Evolutionary conservation across 2,329 filamentous ascomycete genomes (phyloP), one percentile per base, ranked within the genome.

Genomic region (Cercospora zeina): DNA sequence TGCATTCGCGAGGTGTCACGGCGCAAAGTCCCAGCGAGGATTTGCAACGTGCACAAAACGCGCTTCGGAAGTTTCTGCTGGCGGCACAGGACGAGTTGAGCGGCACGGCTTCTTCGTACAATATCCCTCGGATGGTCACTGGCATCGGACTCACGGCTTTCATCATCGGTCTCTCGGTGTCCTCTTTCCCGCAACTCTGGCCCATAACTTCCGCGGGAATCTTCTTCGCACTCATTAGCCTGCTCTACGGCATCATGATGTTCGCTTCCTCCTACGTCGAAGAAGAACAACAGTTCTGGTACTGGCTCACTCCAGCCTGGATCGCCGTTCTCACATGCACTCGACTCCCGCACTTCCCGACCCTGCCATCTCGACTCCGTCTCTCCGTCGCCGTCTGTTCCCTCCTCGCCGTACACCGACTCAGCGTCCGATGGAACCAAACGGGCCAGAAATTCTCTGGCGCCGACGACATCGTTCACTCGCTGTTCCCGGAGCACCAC

Each of bases 261-360:
- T 97, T 97, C 77, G 93, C 93, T 9, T 96, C 91, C 74, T 97
- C 93, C 72, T 99, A 95, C 74, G 91, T 99, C 1, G 95, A 99
- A 76, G 95, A 99, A 77, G 95, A 99, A 75, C 95, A 99, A 54
- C 91, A 97, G 68, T 97, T 96, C 74, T 99, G 95, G 95, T 97
- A 99, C 77, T 97, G 93, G 92, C 78, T 86, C 1, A 84, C 88
- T 0, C 87, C 89, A 0, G 83, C 85, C 6, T 96, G 90, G 90
- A 76, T 81, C 49, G 50, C 67, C 4, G 37, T 71, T 1, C 73
- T 86, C 16, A 64, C 54, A 6, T 58, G 53, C 3, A 58, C 36
- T 14, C 57, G 61, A 24, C 39, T 66, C 5, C 37, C 55, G 14
- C 49, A 58, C 34, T 62, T 60, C 30, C 24, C 53, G 16, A 16